Conservation (phyloP, 1,284 basidiomycete genomes). For the Fomitopsis betulina region DNA sequence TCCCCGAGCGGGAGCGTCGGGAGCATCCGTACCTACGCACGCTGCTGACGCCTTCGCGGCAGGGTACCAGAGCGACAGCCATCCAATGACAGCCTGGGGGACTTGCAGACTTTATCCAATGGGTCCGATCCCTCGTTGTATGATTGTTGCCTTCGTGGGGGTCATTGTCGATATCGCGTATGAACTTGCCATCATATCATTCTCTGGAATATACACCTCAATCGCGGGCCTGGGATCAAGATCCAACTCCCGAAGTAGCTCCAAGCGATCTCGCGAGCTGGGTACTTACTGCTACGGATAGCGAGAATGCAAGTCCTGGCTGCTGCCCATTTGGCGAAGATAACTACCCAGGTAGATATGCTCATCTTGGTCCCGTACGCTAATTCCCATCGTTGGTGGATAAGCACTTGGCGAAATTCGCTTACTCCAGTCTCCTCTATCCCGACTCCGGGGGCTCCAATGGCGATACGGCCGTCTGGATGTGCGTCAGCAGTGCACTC, state of each 20-base stretch:
- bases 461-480: neutral
- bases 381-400: no score
- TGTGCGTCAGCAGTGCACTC: neutral
- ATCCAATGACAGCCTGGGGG: neutral
- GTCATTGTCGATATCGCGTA: neutral
- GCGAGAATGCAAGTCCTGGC: neutral
- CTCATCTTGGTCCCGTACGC: no score
- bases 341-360: no score
- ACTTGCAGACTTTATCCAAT: neutral
- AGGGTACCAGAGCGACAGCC: neutral
- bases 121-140: neutral
- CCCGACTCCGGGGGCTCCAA: no score
- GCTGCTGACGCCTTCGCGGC: neutral
- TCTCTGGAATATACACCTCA: neutral
- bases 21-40: neutral
- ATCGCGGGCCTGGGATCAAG: neutral
- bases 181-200: neutral
- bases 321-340: no score
- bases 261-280: neutral
- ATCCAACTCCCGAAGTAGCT: neutral
- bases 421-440: no score
- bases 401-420: no score
- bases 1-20: neutral
- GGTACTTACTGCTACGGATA: neutral
- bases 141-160: neutral